Evolutionary conservation across 2,329 filamentous ascomycete species (phyloP), one percentile per base, ranked within the genome.

Genomic region (Ophiostoma quercus): DNA sequence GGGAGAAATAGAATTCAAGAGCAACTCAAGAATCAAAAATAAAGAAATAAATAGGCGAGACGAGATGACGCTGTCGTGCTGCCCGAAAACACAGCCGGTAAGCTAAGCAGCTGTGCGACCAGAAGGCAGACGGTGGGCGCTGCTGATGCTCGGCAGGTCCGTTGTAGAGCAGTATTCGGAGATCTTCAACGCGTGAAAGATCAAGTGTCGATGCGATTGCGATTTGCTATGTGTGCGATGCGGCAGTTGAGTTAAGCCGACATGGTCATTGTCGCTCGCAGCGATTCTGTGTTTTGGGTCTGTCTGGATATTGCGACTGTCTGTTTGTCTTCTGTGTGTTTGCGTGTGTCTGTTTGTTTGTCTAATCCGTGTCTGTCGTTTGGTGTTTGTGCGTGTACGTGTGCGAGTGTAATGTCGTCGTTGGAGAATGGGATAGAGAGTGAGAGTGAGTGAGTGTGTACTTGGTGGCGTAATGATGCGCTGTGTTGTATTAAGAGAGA

Each of bases 51-150:
- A 51, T 22, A 37, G 32, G 16, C 32, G 19, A 62, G 57, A 32
- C 60, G 32, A 34, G 60, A 57, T 34, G 60, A 39, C 62, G 34
- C 62, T 65, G 62, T 65, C 62, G 37, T 29, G 34, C 19, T 62
- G 29, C 54, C 29, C 39, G 37, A 67, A 22, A 67, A 67, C 66
- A 43, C 41, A 22, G 29, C 32, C 62, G 62, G 32, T 8, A 65
- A 65, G 29, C 51, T 57, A 22, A 25, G 51, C 51, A 41, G 62
- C 32, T 65, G 62, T 37, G 34, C 32, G 34, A 65, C 32, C 25
- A 11, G 6, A 34, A 65, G 60, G 32, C 32, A 65, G 62, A 65
- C 32, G 34, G 34, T 65, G 22, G 62, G 62, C 29, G 60, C 51
- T 57, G 51, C 43, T 62, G 25, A 57, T 22, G 25, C 25, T 62